Evolutionary conservation across 495 filamentous ascomycete genomes (phyloP).

Genomic region (Symbiotaphrina buchneri): DNA sequence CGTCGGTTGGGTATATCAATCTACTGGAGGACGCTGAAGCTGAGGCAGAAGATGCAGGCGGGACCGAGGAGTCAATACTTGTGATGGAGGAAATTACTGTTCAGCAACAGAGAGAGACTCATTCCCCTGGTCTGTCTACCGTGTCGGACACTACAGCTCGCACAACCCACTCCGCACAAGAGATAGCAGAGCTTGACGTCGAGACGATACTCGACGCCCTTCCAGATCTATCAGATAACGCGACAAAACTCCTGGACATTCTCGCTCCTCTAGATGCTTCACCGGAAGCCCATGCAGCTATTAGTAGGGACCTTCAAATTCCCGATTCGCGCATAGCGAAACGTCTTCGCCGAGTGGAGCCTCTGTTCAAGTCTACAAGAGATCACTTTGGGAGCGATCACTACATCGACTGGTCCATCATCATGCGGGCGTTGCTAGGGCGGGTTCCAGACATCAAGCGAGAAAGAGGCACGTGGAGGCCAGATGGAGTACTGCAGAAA

Average conservation of each 20-base stretch:
- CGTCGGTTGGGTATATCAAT: constrained; percentile 6
- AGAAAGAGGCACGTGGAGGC: constrained; percentile 8
- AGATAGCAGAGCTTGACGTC: constrained; percentile 11
- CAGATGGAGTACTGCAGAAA: constrained; percentile 15
- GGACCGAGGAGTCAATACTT: constrained; percentile 1
- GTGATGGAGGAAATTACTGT: too few relatives aligned
- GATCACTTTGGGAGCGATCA: constrained; percentile 9
- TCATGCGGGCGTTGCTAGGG: constrained; percentile 10
- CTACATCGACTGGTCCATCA: constrained; percentile 10
- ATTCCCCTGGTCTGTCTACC: constrained; percentile 13
- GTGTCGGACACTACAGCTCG: constrained; percentile 20
- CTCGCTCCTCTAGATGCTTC: constrained; percentile 10
- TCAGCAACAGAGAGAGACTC: too few relatives aligned
- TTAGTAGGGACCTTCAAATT: constrained; percentile 10
- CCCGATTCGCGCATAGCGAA: constrained; percentile 11
- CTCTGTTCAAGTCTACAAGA: constrained; percentile 8
- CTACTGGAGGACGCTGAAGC: not conserved
- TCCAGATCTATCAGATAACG: constrained; percentile 10
- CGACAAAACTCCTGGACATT: constrained; percentile 11
- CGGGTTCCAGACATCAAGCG: constrained; percentile 6
- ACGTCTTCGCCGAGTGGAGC: constrained; percentile 8
- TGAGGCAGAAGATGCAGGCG: constrained; percentile 1
- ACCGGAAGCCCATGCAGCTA: constrained; percentile 6
- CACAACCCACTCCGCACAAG: constrained; percentile 14
- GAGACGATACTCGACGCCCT: constrained; percentile 13